phyloP scores from a whole-genome alignment of 768 basidiomycete species.

The Tricholoma terreum region DNA sequence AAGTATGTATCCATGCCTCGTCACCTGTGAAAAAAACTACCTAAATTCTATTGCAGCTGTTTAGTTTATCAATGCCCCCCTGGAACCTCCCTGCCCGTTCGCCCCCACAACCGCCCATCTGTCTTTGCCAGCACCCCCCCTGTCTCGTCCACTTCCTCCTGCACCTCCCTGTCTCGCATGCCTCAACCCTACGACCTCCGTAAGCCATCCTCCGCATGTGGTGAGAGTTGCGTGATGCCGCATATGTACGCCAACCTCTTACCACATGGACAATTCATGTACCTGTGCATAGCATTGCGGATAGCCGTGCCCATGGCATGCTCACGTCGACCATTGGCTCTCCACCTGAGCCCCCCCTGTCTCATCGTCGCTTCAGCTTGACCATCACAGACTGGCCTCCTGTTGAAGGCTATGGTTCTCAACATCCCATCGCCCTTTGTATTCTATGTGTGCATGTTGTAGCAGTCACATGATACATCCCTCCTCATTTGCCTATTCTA shows the following conservation, averaged over 20 bases:
- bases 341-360: background rate
- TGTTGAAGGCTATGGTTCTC: background rate
- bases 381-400: background rate
- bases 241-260: background rate
- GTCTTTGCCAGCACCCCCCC: background rate
- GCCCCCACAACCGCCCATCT: too few relatives aligned
- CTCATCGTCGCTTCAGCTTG: background rate
- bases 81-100: background rate
- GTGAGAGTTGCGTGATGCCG: too few relatives aligned
- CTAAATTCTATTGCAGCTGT: background rate
- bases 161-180: background rate
- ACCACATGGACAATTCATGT: background rate
- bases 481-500: background rate
- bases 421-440: background rate
- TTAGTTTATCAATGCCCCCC: background rate
- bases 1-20: background rate
- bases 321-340: background rate
- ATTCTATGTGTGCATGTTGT: background rate
- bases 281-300: background rate
- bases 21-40: background rate
- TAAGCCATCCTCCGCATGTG: background rate
- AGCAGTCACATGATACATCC: background rate
- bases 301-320: background rate
- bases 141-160: background rate
- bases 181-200: background rate